Conservation (phyloP, 139 green algal genomes). For the Chlorella vulgaris region DNA sequence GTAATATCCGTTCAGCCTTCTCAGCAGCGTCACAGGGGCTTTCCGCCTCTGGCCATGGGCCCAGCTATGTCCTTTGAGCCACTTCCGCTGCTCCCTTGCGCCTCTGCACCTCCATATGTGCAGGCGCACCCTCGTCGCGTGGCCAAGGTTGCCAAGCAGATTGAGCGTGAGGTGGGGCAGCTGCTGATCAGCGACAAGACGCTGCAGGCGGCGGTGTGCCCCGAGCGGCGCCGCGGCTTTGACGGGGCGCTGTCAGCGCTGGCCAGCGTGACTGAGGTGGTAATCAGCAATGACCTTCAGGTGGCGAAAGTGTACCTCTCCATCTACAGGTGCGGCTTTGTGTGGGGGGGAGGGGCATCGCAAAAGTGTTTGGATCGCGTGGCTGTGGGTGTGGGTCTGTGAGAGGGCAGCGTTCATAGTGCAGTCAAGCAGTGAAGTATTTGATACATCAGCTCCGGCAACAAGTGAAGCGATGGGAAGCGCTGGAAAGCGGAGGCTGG, state of each 20-base stretch:
- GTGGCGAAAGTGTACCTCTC: slow-evolving; percentile 84
- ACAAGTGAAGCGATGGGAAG: no score
- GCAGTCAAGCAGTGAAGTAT: no score
- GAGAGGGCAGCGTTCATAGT: no score
- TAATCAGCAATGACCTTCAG: slow-evolving; percentile 88
- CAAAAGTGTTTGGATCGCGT: no score
- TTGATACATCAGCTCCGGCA: no score
- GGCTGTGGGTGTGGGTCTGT: no score
- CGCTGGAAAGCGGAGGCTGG: no score
- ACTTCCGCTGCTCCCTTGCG: background rate
- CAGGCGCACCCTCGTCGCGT: slow-evolving; percentile 88
- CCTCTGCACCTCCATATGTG: background rate
- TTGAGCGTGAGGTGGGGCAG: slow-evolving; percentile 86
- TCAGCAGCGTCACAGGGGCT: no score
- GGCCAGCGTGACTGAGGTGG: slow-evolving; percentile 83
- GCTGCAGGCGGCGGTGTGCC: slow-evolving; percentile 76
- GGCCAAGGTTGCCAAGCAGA: slow-evolving; percentile 83
- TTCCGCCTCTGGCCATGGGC: no score
- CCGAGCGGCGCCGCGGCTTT: slow-evolving; percentile 69
- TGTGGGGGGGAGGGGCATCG: no score
- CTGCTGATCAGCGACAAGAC: slow-evolving; percentile 65
- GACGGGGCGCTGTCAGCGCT: slow-evolving; percentile 76
- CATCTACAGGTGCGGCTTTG: slow-evolving; percentile 50
- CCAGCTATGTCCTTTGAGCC: background rate
- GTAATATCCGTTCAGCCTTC: no score